Conservation (phyloP, 192 early-diverging fungal genomes). For the Entomortierella chlamydospora region DNA sequence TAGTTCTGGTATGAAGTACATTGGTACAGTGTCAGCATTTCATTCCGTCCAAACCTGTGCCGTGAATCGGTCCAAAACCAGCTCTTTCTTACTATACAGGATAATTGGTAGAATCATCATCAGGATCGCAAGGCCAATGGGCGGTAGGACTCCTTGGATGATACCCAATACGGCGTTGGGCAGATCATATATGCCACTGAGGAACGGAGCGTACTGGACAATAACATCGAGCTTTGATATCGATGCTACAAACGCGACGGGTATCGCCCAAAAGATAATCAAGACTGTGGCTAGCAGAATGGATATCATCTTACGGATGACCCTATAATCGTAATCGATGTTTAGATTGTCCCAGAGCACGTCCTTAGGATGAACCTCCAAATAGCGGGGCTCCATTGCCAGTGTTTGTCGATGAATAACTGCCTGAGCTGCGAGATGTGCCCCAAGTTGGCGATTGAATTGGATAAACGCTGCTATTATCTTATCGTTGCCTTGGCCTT, state of each 20-base stretch:
- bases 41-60: too few species aligned
- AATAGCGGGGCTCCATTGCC: slow-evolving; percentile 72
- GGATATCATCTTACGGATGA: slow-evolving; percentile 68
- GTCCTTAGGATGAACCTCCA: slow-evolving; percentile 76
- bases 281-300: slow-evolving; percentile 64
- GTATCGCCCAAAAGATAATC: slow-evolving; percentile 78
- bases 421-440: slow-evolving; percentile 82
- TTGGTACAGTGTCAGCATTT: too few species aligned
- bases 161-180: slow-evolving; percentile 44
- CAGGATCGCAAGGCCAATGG: neutral
- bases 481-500: too few species aligned
- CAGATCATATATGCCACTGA: slow-evolving; percentile 38
- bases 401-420: slow-evolving; percentile 71
- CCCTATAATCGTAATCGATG: slow-evolving; percentile 60
- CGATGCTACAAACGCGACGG: slow-evolving; percentile 61
- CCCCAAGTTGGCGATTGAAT: slow-evolving; percentile 78
- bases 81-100: too few species aligned
- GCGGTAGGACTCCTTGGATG: slow-evolving; percentile 51
- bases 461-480: slow-evolving; percentile 89
- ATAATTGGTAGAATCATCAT: neutral
- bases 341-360: slow-evolving; percentile 87
- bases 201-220: slow-evolving; percentile 54
- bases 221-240: slow-evolving; percentile 64
- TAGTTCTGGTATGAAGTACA: too few species aligned
- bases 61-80: too few species aligned